Base-by-base conservation (phyloP, 257 asterid species). In the Catharanthus roseus region DNA sequence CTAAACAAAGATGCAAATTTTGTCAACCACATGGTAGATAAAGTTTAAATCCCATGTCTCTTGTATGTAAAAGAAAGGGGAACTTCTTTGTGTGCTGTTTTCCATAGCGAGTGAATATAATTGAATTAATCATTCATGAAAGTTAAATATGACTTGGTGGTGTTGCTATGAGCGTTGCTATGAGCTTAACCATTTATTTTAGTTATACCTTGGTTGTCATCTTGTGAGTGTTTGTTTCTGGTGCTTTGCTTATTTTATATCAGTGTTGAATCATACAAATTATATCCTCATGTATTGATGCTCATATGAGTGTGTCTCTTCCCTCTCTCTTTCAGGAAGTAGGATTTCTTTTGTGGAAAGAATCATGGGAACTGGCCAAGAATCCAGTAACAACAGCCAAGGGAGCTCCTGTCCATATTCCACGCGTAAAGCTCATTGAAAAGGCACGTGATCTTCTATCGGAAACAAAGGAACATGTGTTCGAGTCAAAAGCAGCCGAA, bases 401-500 rank as follows among this genome's bases (percentile, higher is more conserved):
- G 80, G 98, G 95, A 69, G 75, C 93, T 66, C 81, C 88, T 69
- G 85, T 93, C 66, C 91, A 89, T 74, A 90, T 90, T 72, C 97
- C 95, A 41, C 96, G 96, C 41, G 69, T 89, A 67, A 95, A 89
- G 84, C 85, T 88, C 70, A 81, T 87, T 77, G 97, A 87, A 75
- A 86, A 91, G 85, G 88, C 96, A n/a, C 87, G 82, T n/a, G 80
- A 80, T 75, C 96, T 92, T 71, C 91, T 95, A 67, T 54, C 83
- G 11, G 95, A 95, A 78, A 88, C 99, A 44, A 91, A 80, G 77
- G 97, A 95, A 77, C 88, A 89, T 72, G 63, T 76, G 54, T 95
- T 91, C 71, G 99, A 95, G 84, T 82, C 96, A 36, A 95, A 89
- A 88, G 99, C 96, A 74, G 97, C 97, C n/a, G 99, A 91, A 75